A percentile compares a stretch with the other conserved stretches of the same genome.
These are phyloP conservation scores for Psidium friedrichsthalianum DNA, from an alignment of 345 rosid genomes.

Conservation along the genomic window DNA sequence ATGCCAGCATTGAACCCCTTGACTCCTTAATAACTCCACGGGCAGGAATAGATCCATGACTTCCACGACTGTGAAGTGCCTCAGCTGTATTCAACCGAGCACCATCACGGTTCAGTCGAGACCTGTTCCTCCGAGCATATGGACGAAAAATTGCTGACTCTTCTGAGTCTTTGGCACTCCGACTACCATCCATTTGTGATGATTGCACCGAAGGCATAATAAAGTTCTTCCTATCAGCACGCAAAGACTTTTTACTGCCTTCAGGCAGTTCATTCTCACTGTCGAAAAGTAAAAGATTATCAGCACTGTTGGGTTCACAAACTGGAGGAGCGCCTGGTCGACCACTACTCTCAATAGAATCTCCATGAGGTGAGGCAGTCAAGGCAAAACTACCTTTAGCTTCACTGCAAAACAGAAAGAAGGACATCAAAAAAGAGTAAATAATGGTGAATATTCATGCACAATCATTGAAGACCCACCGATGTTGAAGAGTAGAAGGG, in stretches of 20 bases:
- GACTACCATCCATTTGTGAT: slow-evolving; percentile 49
- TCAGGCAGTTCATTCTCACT: slow-evolving; percentile 65
- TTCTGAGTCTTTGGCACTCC: slow-evolving; percentile 75
- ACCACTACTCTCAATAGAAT: slow-evolving; percentile 95
- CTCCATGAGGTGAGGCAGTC: slow-evolving; percentile 92
- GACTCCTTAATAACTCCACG: slow-evolving; percentile 45
- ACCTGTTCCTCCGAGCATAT: slow-evolving; percentile 92
- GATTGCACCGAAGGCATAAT: slow-evolving; percentile 55
- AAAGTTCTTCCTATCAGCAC: slow-evolving; percentile 42
- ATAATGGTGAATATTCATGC: background rate
- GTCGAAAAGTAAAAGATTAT: slow-evolving; percentile 72
- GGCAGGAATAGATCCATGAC: slow-evolving; percentile 48
- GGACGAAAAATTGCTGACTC: slow-evolving; percentile 98
- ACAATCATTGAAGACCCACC: background rate
- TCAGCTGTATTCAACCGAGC: slow-evolving; percentile 74
- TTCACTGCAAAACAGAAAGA: slow-evolving; percentile 49
- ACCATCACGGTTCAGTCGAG: slow-evolving; percentile 73
- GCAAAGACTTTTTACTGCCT: slow-evolving; percentile 33
- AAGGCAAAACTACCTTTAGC: slow-evolving; percentile 90
- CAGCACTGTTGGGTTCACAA: slow-evolving; percentile 86
- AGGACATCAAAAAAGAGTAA: background rate
- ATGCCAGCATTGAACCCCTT: slow-evolving; percentile 41
- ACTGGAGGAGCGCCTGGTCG: slow-evolving; percentile 59
- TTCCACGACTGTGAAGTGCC: slow-evolving; percentile 55
- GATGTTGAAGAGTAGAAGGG: slow-evolving; percentile 8